Evolutionary conservation across 768 basidiomycete genomes (phyloP), one percentile per base, ranked within the genome.

Genomic region (Phlebiopsis gigantea): DNA sequence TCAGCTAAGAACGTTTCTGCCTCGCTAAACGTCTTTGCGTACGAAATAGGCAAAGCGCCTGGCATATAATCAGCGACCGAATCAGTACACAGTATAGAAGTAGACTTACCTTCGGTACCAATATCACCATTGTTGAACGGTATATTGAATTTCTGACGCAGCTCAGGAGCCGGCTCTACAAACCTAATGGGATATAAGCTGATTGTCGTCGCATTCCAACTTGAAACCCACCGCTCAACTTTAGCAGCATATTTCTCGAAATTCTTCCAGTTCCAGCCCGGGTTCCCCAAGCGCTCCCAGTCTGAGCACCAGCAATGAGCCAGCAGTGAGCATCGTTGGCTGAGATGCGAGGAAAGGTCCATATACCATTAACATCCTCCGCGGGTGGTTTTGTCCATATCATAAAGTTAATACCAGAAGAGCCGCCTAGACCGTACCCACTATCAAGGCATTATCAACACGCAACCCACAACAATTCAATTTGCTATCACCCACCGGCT

Each of bases 231-330:
- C 66, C 63, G 58, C 44, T 67, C 66, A 1, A 59, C 57, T 17
- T 57, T 61, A 1, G 41, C 45, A 9, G 64, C 42, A 48, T 63
- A 64, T n/a, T 61, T 62, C 49, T 63, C 49, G 41, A 45, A 64
- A 28, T 65, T 64, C 42, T 63, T 55, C 66, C 66, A 67, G 47
- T 65, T 65, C 64, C 64, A 67, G 0, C 66, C 66, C 2, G 66
- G 66, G 45, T 65, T 67, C 0, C 66, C 66, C 0, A 67, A 59
- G 7, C 58, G 57, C 55, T 65, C 66, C 3, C 30, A 44, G 10
- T 24, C 25, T 30, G 4, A 21, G 9, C 12, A 21, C 26, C 6
- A 48, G 31, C 22, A 5, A 25, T 21, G 21, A n/a, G 19, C 3
- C 15, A 21, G n/a, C n/a, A n/a, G n/a, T n/a, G n/a, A n/a, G n/a